Percentiles rank a stretch among this genome's conserved stretches.
Conservation (phyloP, 202 grass and related monocot genomes). For the Digitaria exilis region DNA sequence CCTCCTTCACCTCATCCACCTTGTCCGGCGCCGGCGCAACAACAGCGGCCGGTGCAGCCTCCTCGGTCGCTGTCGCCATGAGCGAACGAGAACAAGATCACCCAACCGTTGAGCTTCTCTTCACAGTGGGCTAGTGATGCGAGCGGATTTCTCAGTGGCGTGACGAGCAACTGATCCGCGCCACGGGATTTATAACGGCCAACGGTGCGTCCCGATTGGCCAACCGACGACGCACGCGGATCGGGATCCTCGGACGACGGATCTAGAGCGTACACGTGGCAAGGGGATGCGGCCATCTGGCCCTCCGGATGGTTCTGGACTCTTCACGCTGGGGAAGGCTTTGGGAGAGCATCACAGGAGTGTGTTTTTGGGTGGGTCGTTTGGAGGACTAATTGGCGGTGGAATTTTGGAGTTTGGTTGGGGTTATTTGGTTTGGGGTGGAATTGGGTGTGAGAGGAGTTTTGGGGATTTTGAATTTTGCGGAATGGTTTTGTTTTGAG, state of each 20-base stretch:
- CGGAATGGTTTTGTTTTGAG: background rate
- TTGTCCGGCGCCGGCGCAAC: conserved; percentile 7
- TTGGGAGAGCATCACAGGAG: background rate
- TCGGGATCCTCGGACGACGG: conserved; percentile 14
- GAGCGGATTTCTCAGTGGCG: background rate
- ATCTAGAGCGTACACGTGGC: conserved; percentile 48
- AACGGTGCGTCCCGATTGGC: conserved; percentile 37
- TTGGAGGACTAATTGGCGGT: background rate
- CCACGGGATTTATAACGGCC: conserved; percentile 12
- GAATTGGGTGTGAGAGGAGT: conserved; percentile 9
- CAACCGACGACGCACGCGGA: conserved; percentile 24
- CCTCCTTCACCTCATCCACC: background rate
- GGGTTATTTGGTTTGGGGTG: background rate
- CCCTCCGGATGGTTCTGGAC: conserved; percentile 30
- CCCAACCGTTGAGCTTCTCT: background rate
- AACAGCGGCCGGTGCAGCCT: conserved; percentile 11
- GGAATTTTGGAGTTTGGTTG: background rate
- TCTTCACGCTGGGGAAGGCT: background rate
- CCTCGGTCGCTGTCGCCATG: conserved; percentile 58
- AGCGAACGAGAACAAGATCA: background rate
- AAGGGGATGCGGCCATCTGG: background rate
- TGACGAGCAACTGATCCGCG: background rate
- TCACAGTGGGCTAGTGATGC: no score
- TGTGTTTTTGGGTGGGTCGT: conserved; percentile 30
- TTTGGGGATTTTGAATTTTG: conserved; percentile 20